These are phyloP conservation scores for Colletotrichum sp. DNA, from an alignment of 2,329 filamentous ascomycete genomes.

Conservation along the genomic window DNA sequence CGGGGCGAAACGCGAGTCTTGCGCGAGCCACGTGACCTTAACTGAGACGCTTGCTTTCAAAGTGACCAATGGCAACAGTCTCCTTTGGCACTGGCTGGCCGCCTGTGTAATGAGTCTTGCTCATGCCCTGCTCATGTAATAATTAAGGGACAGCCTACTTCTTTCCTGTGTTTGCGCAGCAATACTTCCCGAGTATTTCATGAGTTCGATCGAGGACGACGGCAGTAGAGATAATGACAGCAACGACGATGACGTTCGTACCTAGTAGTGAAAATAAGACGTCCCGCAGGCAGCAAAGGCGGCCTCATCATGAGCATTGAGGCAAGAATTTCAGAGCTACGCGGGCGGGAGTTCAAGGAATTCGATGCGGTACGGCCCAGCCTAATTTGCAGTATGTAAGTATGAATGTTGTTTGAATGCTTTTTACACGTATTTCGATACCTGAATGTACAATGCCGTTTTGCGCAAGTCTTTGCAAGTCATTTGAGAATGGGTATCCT, in stretches of 20 bases:
- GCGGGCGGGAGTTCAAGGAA: not conserved
- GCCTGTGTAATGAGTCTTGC: not conserved
- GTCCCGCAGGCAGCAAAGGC: not conserved
- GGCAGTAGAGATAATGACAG: not conserved
- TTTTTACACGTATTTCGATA: not conserved
- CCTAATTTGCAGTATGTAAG: not conserved
- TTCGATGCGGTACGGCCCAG: not conserved
- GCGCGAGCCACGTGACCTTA: not conserved
- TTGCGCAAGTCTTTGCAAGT: not conserved
- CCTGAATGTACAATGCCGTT: not conserved
- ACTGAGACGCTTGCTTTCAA: not conserved
- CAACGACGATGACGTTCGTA: not conserved
- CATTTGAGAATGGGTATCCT: conserved; percentile 3
- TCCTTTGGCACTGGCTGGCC: not conserved
- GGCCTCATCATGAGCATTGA: not conserved
- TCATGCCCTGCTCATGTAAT: not conserved
- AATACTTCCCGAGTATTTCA: not conserved
- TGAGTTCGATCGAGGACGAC: not conserved
- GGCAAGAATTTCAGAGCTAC: not conserved
- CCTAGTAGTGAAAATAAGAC: too few species aligned
- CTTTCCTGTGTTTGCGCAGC: not conserved
- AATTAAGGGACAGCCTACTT: not conserved
- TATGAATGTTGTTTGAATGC: not conserved
- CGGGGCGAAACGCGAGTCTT: not conserved
- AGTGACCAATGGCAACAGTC: not conserved